Base-by-base conservation (phyloP, 2,329 filamentous ascomycete genomes). In the Neophaeococcomyces aloes region DNA sequence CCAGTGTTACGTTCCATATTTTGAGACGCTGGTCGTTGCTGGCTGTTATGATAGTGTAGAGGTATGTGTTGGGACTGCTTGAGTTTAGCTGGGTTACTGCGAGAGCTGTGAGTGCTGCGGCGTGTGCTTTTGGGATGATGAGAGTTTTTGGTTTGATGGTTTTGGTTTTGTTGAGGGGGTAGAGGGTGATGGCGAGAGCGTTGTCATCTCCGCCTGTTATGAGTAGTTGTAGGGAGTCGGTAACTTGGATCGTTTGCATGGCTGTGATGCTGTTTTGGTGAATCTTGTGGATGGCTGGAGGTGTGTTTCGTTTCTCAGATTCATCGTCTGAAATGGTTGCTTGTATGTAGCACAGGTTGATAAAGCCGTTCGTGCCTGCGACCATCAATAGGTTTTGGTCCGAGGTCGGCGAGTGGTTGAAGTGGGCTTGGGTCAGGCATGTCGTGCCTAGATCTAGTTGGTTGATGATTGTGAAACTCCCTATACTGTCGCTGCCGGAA, bases 121-220 rank as follows among this genome's bases (percentile, higher is more conserved):
- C 62, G 48, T 71, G 68, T 8, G 68, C 67, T 40, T 65, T 58
- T 3, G 64, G 60, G 30, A 67, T 56, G 1, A 60, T 56, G 2
- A 65, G 45, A 0, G 60, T 65, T 18, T 48, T 48, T 8, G 65
- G 56, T 4, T 13, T 23, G 25, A 38, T n/a, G 19, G 10, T 42
- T 30, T 7, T 3, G 11, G 17, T 38, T n/a, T 13, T 13, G 21
- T 14, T 35, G 23, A 15, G 25, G 21, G 5, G 30, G 35, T 31
- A n/a, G 25, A 72, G 57, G 0, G 73, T 74, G 8, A 85, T 56
- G 0, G 75, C 80, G 0, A 96, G 61, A 3, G 82, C 81, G 49
- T 91, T 91, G 61, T 96, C 91, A 55, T 98, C 91, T 17, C 91
- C 87, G 19, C 85, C 86, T 0, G 86, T 87, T 3, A 85, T 61